Conservation (phyloP, 164 flowering plant genomes). For the Vitis rupestris region DNA sequence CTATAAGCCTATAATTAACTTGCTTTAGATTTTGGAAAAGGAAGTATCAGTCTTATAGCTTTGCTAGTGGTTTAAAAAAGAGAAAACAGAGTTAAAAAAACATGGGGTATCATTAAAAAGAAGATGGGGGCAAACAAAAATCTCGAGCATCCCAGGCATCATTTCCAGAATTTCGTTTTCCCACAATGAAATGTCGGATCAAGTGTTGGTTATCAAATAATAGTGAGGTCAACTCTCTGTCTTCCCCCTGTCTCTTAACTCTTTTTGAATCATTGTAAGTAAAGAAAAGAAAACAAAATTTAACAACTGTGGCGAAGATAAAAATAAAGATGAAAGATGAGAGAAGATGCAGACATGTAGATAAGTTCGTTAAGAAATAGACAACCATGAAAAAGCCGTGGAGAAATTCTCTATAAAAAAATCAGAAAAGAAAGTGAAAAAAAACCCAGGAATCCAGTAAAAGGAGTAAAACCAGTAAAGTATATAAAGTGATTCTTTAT, state of each 20-base stretch:
- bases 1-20: not conserved
- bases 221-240: constrained; percentile 10
- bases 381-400: constrained; percentile 2
- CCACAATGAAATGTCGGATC: constrained; percentile 46
- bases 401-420: not conserved
- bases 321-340: not conserved
- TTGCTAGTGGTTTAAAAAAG: constrained; percentile 7
- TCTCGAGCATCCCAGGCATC: constrained; percentile 44
- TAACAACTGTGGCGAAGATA: not conserved
- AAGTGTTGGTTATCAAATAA: constrained; percentile 14
- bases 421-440: not conserved
- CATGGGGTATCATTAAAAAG: constrained; percentile 15
- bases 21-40: constrained; percentile 1
- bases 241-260: not conserved
- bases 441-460: constrained; percentile 47
- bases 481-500: constrained; percentile 20
- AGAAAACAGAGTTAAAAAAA: not conserved
- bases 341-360: not conserved
- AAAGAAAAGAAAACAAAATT: not conserved
- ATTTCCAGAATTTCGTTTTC: constrained; percentile 19
- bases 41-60: not conserved
- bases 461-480: constrained; percentile 25
- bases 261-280: not conserved
- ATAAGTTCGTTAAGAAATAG: not conserved
- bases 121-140: constrained; percentile 11